A percentile compares a stretch with the other conserved stretches of the same genome.
These are phyloP conservation scores for Xylaria sp. DNA, from an alignment of 2,329 filamentous ascomycete genomes.

Conservation along the genomic window DNA sequence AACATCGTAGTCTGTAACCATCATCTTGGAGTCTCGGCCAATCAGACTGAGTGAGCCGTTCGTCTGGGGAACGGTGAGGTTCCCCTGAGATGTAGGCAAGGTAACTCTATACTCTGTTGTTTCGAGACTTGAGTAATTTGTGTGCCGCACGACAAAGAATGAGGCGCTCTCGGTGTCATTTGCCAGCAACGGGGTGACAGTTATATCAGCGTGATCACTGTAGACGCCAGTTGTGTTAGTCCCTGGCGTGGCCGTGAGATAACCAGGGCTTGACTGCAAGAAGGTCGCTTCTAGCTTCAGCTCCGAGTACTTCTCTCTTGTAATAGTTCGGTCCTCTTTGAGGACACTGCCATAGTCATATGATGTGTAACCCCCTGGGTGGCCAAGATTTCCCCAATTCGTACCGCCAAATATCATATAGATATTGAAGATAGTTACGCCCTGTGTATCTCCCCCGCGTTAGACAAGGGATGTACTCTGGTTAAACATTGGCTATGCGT, in stretches of 20 bases:
- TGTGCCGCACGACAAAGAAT: constrained; percentile 70
- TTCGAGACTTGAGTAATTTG: constrained; percentile 61
- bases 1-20: constrained; percentile 67
- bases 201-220: constrained; percentile 53
- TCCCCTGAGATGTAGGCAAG: constrained; percentile 59
- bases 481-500: too few relatives aligned
- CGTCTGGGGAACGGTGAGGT: constrained; percentile 61
- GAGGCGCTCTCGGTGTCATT: constrained; percentile 47
- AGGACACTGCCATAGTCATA: constrained; percentile 59
- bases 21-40: constrained; percentile 67
- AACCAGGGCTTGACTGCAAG: constrained; percentile 70
- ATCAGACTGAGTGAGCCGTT: constrained; percentile 57
- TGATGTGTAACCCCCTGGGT: constrained; percentile 65
- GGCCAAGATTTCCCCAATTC: constrained; percentile 80
- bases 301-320: constrained; percentile 78
- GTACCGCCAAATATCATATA: constrained; percentile 61
- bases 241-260: constrained; percentile 61
- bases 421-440: constrained; percentile 11
- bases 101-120: constrained; percentile 66
- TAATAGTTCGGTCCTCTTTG: constrained; percentile 70
- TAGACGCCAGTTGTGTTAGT: constrained; percentile 54
- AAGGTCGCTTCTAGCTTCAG: constrained; percentile 77
- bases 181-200: constrained; percentile 64
- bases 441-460: too few relatives aligned
- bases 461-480: too few relatives aligned